Evolutionary conservation across 2,329 filamentous ascomycete genomes (phyloP).

Genomic region (Verticillium nonalfalfae): DNA sequence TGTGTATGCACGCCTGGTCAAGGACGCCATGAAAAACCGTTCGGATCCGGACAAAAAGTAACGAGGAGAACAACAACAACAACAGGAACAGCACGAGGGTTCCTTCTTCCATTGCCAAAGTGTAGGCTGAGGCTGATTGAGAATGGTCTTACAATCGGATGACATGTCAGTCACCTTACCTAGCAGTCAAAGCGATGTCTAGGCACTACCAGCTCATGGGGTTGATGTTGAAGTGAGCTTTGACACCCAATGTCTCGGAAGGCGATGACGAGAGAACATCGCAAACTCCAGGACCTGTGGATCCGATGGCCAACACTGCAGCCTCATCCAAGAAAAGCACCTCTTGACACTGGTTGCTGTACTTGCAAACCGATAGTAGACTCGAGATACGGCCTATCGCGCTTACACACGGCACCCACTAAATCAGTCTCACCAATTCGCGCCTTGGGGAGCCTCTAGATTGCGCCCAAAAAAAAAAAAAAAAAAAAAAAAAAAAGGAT

Average conservation of each 20-base stretch:
- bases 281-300: neutral
- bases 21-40: neutral
- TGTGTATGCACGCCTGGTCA: no score
- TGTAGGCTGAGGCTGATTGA: neutral
- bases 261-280: neutral
- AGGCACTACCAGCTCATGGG: neutral
- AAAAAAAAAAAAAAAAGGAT: no score
- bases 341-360: neutral
- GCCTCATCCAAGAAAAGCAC: no score
- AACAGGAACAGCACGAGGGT: neutral
- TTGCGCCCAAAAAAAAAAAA: neutral
- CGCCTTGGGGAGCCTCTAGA: neutral
- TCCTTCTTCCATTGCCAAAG: neutral
- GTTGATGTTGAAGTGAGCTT: neutral
- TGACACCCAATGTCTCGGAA: neutral
- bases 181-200: neutral
- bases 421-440: neutral
- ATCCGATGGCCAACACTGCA: no score
- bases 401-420: neutral
- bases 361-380: neutral
- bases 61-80: neutral
- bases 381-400: neutral
- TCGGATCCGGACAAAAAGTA: neutral
- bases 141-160: neutral
- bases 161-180: neutral